These are phyloP conservation scores for Capsella rubella DNA, from an alignment of 441 rosid genomes.

Conservation along the genomic window DNA sequence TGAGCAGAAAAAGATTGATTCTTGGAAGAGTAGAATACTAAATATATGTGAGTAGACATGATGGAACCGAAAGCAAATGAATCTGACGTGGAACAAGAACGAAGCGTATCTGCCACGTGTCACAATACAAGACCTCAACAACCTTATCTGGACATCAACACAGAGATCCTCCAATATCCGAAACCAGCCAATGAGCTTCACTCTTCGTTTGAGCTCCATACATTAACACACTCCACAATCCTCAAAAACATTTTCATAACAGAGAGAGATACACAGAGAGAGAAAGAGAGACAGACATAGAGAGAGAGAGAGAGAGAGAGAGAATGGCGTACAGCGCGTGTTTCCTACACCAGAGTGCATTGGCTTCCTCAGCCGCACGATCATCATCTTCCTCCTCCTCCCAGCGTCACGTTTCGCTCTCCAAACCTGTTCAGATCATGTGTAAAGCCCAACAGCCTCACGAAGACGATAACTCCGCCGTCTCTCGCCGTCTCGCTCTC, in stretches of 20 bases:
- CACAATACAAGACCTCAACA: slow-evolving; percentile 26
- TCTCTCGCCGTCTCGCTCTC: slow-evolving; percentile 90
- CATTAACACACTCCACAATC: slow-evolving; percentile 42
- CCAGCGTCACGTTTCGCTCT: slow-evolving; percentile 55
- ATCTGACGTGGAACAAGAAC: slow-evolving; percentile 42
- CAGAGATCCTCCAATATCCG: slow-evolving; percentile 43
- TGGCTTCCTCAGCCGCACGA: slow-evolving; percentile 60
- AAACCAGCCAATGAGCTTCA: slow-evolving; percentile 45
- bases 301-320: slow-evolving; percentile 2
- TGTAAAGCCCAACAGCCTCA: slow-evolving; percentile 79
- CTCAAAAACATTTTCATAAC: slow-evolving; percentile 36
- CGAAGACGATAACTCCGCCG: slow-evolving; percentile 53
- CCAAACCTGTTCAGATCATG: slow-evolving; percentile 57
- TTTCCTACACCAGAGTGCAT: slow-evolving; percentile 86
- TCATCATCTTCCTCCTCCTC: slow-evolving; percentile 52
- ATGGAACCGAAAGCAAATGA: neutral
- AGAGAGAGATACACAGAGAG: slow-evolving; percentile 23
- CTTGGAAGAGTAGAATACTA: neutral
- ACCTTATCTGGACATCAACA: slow-evolving; percentile 45
- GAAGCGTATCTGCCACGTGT: slow-evolving; percentile 41
- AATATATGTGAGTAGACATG: neutral
- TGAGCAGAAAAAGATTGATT: neutral
- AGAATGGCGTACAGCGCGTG: slow-evolving; percentile 87
- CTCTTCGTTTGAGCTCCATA: slow-evolving; percentile 31
- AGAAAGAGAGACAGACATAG: neutral